Percentiles rank a stretch among this genome's conserved stretches.
Evolutionary conservation across 257 asterid species (phyloP).

Genomic region (Nicotiana benthamiana): DNA sequence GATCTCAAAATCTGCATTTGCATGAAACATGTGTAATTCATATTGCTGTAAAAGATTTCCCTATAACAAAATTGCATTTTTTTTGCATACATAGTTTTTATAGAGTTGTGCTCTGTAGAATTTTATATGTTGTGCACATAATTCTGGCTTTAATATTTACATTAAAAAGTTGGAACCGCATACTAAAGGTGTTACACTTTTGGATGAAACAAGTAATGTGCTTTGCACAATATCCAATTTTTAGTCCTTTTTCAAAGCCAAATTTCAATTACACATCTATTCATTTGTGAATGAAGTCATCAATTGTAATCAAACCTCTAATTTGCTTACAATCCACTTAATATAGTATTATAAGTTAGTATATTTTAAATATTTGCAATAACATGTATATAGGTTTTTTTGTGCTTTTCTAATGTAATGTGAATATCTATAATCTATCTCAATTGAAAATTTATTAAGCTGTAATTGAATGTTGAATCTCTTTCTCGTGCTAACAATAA

Average conservation of each 20-base stretch:
- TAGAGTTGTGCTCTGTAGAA: neutral
- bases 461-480: too few species aligned
- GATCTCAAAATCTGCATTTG: slow-evolving; percentile 68
- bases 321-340: neutral
- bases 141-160: neutral
- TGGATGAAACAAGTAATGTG: neutral
- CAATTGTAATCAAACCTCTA: neutral
- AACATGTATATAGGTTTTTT: neutral
- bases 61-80: neutral
- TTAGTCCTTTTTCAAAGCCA: neutral
- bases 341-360: neutral
- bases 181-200: neutral
- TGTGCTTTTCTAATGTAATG: neutral
- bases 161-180: neutral
- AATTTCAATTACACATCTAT: neutral
- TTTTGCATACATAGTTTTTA: neutral
- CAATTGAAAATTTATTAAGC: neutral
- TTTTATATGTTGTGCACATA: neutral
- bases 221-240: neutral
- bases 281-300: neutral
- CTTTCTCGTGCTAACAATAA: too few species aligned
- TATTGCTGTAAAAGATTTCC: neutral
- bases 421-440: neutral
- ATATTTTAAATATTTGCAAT: neutral
- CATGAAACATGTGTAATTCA: slow-evolving; percentile 15